Evolutionary conservation across 352 stramenopile species (phyloP).

Genomic region (Phytophthora chlamydospora): DNA sequence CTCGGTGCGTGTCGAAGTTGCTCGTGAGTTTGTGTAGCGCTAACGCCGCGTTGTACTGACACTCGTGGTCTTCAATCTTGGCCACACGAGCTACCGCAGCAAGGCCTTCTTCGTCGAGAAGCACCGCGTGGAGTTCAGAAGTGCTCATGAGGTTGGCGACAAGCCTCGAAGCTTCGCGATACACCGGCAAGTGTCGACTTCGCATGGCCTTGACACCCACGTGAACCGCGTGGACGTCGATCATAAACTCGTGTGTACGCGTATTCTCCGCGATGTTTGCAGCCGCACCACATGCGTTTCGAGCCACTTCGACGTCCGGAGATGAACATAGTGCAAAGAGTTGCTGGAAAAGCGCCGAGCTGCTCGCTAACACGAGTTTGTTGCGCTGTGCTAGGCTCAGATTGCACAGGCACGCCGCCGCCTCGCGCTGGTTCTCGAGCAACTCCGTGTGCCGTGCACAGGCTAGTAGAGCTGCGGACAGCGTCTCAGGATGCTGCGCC

Average conservation of each 20-base stretch:
- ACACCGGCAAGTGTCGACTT: conserved; percentile 88
- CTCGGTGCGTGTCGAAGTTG: conserved; percentile 73
- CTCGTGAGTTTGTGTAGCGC: conserved; percentile 89
- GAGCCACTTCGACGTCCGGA: conserved; percentile 90
- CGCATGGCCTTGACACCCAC: conserved; percentile 89
- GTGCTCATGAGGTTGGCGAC: conserved; percentile 92
- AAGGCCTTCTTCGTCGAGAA: conserved; percentile 87
- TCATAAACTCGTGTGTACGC: conserved; percentile 83
- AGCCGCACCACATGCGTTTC: conserved; percentile 90
- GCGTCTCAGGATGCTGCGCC: conserved; percentile 44
- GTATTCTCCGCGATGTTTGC: conserved; percentile 92
- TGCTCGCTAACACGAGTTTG: conserved; percentile 70
- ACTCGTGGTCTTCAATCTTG: conserved; percentile 91
- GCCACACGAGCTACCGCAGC: conserved; percentile 85
- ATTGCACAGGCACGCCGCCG: conserved; percentile 87
- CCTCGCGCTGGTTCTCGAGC: conserved; percentile 92
- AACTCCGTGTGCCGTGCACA: conserved; percentile 39
- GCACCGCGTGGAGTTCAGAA: conserved; percentile 70
- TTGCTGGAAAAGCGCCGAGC: conserved; percentile 55
- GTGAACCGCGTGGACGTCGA: conserved; percentile 89
- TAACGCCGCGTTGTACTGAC: conserved; percentile 90
- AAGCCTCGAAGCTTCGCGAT: conserved; percentile 91
- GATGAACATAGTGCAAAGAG: conserved; percentile 81
- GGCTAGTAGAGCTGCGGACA: conserved; percentile 60
- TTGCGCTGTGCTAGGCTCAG: conserved; percentile 83